Percentiles rank a stretch among this genome's conserved stretches.
Evolutionary conservation across 129 eudicot genomes (phyloP).

Genomic region (Gnaphalium uliginosum): DNA sequence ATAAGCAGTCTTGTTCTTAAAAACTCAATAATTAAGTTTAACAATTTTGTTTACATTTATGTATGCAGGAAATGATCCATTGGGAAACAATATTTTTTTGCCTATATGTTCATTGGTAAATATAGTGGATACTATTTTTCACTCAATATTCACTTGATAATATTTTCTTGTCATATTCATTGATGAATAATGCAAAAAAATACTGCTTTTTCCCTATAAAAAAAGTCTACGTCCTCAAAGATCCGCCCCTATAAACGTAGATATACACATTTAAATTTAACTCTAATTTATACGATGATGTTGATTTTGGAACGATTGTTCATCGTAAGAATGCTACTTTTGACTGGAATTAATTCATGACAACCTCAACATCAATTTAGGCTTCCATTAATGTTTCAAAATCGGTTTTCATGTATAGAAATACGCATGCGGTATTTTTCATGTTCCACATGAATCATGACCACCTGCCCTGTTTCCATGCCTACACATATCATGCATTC

Average conservation of each 20-base stretch:
- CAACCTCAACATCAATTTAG: background rate
- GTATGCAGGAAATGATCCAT: background rate
- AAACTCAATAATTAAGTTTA: background rate
- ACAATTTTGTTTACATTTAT: background rate
- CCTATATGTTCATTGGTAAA: background rate
- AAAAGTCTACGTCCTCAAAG: too few relatives aligned
- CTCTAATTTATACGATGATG: too few relatives aligned
- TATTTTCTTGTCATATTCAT: too few relatives aligned
- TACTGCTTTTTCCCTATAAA: too few relatives aligned
- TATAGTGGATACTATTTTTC: too few relatives aligned
- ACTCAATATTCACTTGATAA: too few relatives aligned
- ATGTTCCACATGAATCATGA: background rate
- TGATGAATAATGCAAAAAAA: too few relatives aligned
- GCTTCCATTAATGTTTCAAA: background rate
- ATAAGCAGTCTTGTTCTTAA: conserved; percentile 1
- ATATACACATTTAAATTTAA: too few relatives aligned
- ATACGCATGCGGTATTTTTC: background rate
- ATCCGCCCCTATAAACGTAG: too few relatives aligned
- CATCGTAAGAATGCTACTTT: too few relatives aligned
- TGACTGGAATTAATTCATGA: too few relatives aligned
- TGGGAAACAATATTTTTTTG: background rate
- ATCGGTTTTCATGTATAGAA: background rate
- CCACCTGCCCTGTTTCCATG: conserved; percentile 15
- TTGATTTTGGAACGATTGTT: too few relatives aligned
- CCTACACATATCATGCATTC: conserved; percentile 4